Base-by-base conservation (phyloP, 129 eudicot genomes). In the Silybum marianum region DNA sequence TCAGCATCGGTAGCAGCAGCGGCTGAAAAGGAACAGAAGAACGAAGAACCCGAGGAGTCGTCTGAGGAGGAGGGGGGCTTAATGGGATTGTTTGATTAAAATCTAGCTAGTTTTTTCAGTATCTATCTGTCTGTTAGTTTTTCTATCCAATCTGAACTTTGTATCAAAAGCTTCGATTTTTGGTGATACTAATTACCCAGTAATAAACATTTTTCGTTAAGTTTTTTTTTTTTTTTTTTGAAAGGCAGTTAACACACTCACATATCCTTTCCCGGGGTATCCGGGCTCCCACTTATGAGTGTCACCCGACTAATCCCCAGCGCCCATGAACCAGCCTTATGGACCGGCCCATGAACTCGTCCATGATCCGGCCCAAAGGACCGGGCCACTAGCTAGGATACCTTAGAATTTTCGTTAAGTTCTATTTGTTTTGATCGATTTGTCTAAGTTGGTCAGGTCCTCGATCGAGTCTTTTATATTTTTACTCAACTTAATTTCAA, bases 41-140 rank as follows among this genome's bases (percentile, higher is more conserved):
- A 83, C 81, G 95, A 83, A 78, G 91, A 85, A 79, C 75, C 86
- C 44, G 78, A 80, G 51, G 90, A 89, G 73, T 85, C 83, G 51
- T 90, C 93, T 7, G 91, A 88, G 26, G 90, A 81, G 0, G 94
- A 82, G 0, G 76, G 65, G 16, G 84, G 85, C 69, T 48, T 88
- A n/a, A 67, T 69, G 65, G 84, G 86, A 19, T 65, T 88, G 75
- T 88, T 90, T 75, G 94, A 90, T 81, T 89, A 4, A 89, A 21
- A 6, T 48, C 30, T 65, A 65, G 38, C 34, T 77, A 38, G 38
- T 34, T 23, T 24, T 36, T 70, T 83, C 39, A 77, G 76, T 69
- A 51, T 46, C 19, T 3, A 54, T 76, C n/a, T 38, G 51, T 76
- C 72, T n/a, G 19, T 38, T 82, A 67, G 76, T 82, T 76, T 62